Percentiles rank a stretch among this genome's conserved stretches.
phyloP scores from a whole-genome alignment of 768 basidiomycete species.

The Suillus alpinus region DNA sequence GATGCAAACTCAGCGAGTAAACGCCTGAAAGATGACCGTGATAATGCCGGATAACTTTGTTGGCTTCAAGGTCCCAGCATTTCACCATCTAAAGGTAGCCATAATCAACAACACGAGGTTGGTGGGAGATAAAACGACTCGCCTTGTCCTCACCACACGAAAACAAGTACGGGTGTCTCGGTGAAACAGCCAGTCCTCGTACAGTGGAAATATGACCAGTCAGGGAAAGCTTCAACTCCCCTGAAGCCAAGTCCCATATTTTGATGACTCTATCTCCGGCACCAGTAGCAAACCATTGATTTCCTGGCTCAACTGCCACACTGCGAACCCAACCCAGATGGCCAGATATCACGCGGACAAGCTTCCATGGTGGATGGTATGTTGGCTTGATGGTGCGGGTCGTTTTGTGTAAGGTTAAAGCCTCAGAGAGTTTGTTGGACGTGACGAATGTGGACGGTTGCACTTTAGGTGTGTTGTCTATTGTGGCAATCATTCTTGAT shows the following conservation, averaged over 20 bases:
- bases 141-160: conserved; percentile 99
- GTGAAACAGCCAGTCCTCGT: conserved; percentile 87
- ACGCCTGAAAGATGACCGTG: conserved; percentile 98
- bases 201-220: conserved; percentile 99
- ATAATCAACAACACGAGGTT: neutral
- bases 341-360: conserved; percentile 93
- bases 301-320: conserved; percentile 95
- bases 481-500: conserved; percentile 67
- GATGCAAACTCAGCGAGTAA: conserved; percentile 90
- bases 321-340: conserved; percentile 98
- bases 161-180: conserved; percentile 94
- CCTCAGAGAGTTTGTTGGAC: conserved; percentile 72
- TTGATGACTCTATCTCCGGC: conserved; percentile 98
- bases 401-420: conserved; percentile 89
- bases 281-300: conserved; percentile 98
- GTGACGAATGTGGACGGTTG: conserved; percentile 72
- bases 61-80: conserved; percentile 98
- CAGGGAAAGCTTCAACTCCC: conserved; percentile 94
- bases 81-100: conserved; percentile 85
- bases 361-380: conserved; percentile 96
- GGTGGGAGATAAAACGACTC: conserved; percentile 13
- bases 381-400: conserved; percentile 92
- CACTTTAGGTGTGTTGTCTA: conserved; percentile 68
- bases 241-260: conserved; percentile 97
- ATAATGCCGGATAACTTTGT: conserved; percentile 98